Conservation (phyloP, 768 basidiomycete genomes). For the Lactifluus subvellereus region DNA sequence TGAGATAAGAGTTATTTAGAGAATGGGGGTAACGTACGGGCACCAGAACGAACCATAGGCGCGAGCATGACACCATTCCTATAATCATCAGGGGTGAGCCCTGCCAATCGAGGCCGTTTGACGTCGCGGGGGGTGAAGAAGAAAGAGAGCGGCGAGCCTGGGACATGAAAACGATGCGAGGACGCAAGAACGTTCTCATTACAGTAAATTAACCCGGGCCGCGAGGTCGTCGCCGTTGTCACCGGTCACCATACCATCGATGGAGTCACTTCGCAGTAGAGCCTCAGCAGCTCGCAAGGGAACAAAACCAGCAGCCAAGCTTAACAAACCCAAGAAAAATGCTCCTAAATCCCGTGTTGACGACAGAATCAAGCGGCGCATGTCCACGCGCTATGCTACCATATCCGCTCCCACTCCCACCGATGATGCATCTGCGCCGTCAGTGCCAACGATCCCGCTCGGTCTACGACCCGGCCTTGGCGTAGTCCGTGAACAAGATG, state of each 20-base stretch:
- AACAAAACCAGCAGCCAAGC: conserved; percentile 20
- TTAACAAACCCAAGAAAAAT: conserved; percentile 22
- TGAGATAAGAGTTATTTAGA: not conserved
- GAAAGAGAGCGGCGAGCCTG: conserved; percentile 19
- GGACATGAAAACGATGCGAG: conserved; percentile 7
- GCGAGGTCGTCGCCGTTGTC: not conserved
- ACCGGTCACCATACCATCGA: conserved; percentile 6
- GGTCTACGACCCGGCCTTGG: conserved; percentile 35
- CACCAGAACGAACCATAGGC: conserved; percentile 96
- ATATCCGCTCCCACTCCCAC: conserved; percentile 76
- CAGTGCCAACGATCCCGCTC: conserved; percentile 52
- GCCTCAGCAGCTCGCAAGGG: conserved; percentile 15
- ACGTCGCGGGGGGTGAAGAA: conserved; percentile 13
- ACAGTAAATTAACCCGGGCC: not conserved
- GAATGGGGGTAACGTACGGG: conserved; percentile 47
- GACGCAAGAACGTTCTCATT: not conserved
- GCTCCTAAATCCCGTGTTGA: conserved; percentile 48
- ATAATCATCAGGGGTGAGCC: conserved; percentile 69
- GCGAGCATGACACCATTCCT: conserved; percentile 90
- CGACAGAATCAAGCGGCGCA: conserved; percentile 94
- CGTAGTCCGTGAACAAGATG: conserved; percentile 45
- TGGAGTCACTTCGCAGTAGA: conserved; percentile 34
- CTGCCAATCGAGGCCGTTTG: conserved; percentile 17
- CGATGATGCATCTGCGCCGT: conserved; percentile 48
- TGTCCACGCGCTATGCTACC: conserved; percentile 91